phyloP scores from a whole-genome alignment of 1,284 basidiomycete species.

The Agroathelia rolfsii region DNA sequence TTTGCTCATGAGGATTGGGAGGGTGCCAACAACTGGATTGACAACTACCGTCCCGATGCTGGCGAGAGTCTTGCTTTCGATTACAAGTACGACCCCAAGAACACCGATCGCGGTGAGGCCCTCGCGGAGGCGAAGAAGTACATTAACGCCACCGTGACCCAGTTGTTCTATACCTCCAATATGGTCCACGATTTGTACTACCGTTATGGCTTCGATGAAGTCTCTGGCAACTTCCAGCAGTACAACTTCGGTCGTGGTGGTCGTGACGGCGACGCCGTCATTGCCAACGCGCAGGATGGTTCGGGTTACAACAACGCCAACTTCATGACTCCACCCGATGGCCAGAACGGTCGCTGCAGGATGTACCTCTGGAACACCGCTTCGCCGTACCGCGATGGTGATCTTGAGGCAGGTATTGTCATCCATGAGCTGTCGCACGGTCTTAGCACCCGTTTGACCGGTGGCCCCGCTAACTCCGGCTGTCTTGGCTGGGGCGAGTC shows the following conservation, averaged over 20 bases:
- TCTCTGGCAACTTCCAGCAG: constrained; percentile 3
- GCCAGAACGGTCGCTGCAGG: constrained; percentile 22
- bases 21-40: constrained; percentile 63
- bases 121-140: constrained; percentile 66
- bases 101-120: constrained; percentile 37
- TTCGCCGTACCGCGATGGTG: constrained; percentile 24
- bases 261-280: neutral
- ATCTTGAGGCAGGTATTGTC: constrained; percentile 25
- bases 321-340: constrained; percentile 31
- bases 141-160: constrained; percentile 79
- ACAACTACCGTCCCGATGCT: constrained; percentile 76
- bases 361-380: constrained; percentile 25
- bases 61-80: constrained; percentile 54
- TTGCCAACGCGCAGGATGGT: neutral
- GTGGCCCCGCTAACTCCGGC: constrained; percentile 1
- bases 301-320: constrained; percentile 26
- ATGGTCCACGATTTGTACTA: constrained; percentile 2
- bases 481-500: constrained; percentile 1
- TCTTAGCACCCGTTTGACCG: constrained; percentile 20
- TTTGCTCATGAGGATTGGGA: constrained; percentile 89
- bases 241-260: constrained; percentile 1
- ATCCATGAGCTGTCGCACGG: constrained; percentile 27
- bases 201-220: constrained; percentile 4
- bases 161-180: constrained; percentile 23
- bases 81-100: constrained; percentile 57